phyloP scores from a whole-genome alignment of 208 protist genomes.

The Leishmania aethiopica region DNA sequence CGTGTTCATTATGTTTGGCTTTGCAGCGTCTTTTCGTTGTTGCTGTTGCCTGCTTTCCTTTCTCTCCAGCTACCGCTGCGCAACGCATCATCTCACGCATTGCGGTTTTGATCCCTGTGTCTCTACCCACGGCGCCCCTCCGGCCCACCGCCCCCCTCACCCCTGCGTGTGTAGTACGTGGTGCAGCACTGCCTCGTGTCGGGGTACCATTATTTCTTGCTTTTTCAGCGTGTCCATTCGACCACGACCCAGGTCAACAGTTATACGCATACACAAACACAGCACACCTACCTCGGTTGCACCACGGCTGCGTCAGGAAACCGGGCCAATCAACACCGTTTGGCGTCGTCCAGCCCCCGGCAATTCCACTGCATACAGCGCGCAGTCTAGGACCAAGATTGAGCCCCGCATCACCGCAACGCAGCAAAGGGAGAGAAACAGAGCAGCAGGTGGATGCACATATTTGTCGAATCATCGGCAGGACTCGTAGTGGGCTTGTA shows the following conservation, averaged over 20 bases:
- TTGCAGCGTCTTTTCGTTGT: not conserved
- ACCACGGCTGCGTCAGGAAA: not conserved
- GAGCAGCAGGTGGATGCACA: not conserved
- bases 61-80: not conserved
- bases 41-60: not conserved
- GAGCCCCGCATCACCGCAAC: not conserved
- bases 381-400: not conserved
- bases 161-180: not conserved
- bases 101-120: not conserved
- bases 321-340: not conserved
- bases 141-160: not conserved
- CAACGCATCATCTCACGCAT: not conserved
- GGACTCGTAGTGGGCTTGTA: not conserved
- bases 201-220: not conserved
- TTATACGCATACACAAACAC: not conserved
- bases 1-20: not conserved
- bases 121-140: not conserved
- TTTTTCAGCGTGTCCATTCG: not conserved
- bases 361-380: not conserved
- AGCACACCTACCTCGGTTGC: not conserved
- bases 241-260: not conserved
- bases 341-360: not conserved
- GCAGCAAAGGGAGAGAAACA: not conserved
- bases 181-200: not conserved
- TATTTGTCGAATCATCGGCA: not conserved